Evolutionary conservation across 1,284 basidiomycete genomes (phyloP).

Genomic region (Gymnopus androsaceus): DNA sequence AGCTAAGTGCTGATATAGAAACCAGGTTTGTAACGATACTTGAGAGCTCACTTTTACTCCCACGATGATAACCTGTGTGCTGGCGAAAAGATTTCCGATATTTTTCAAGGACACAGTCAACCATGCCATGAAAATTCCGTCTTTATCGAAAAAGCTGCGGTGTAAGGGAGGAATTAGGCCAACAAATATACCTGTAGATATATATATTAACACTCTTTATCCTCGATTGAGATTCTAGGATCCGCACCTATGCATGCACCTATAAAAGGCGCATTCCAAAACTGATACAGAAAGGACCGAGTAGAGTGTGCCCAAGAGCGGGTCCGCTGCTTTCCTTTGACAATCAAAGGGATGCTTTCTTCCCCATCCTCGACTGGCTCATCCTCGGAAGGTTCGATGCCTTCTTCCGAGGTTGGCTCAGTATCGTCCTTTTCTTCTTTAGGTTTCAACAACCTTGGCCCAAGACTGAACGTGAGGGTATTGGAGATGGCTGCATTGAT

Average conservation of each 20-base stretch:
- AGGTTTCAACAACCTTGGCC: conserved; percentile 15
- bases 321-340: background rate
- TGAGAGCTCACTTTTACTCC: conserved; percentile 8
- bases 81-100: conserved; percentile 20
- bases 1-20: background rate
- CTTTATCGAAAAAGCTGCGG: conserved; percentile 14
- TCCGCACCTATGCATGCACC: conserved; percentile 2
- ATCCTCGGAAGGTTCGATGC: background rate
- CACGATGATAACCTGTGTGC: conserved; percentile 15
- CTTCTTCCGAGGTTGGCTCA: background rate
- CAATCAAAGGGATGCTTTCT: background rate
- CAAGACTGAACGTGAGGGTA: conserved; percentile 18
- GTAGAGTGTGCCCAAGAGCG: background rate
- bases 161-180: conserved; percentile 14
- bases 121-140: conserved; percentile 19
- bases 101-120: conserved; percentile 19
- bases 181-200: background rate
- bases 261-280: background rate
- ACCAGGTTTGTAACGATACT: background rate
- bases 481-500: conserved; percentile 23
- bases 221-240: background rate
- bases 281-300: background rate
- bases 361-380: background rate
- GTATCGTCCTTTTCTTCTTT: background rate
- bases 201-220: background rate